phyloP scores from a whole-genome alignment of 1,139 yeast genomes.

The Magnusiomyces suaveolens region DNA sequence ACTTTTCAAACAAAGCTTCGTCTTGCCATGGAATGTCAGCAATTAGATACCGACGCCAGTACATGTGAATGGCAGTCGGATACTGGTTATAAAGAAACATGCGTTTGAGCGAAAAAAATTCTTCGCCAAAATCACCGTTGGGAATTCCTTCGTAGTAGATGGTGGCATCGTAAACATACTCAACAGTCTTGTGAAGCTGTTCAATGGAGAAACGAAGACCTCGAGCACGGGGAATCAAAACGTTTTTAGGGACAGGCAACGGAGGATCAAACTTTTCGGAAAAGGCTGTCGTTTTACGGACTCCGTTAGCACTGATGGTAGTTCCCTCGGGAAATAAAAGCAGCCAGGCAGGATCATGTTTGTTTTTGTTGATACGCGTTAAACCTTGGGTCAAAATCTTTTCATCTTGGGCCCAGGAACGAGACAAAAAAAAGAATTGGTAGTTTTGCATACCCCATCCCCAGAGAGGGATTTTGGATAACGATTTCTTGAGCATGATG shows the following conservation, averaged over 20 bases:
- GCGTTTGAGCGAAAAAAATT: constrained; percentile 53
- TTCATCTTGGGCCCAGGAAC: constrained; percentile 80
- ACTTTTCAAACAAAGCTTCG: constrained; percentile 52
- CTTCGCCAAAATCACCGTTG: constrained; percentile 63
- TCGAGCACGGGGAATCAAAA: constrained; percentile 69
- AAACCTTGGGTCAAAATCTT: constrained; percentile 48
- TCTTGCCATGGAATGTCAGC: constrained; percentile 56
- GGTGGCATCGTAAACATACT: constrained; percentile 72
- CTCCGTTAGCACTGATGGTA: constrained; percentile 61
- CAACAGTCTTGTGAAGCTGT: constrained; percentile 49
- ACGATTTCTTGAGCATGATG: constrained; percentile 70
- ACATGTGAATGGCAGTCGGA: constrained; percentile 56
- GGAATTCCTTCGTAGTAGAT: constrained; percentile 68
- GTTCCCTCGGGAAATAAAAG: constrained; percentile 94
- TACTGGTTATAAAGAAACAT: constrained; percentile 62
- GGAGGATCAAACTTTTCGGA: constrained; percentile 38
- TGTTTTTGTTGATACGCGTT: constrained; percentile 38
- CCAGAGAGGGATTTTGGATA: constrained; percentile 61
- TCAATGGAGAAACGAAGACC: constrained; percentile 65
- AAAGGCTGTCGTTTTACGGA: constrained; percentile 46
- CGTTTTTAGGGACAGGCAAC: constrained; percentile 44
- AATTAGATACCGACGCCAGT: constrained; percentile 50
- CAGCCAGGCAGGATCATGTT: constrained; percentile 39
- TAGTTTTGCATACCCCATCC: constrained; percentile 84
- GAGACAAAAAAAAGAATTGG: constrained; percentile 66